Evolutionary conservation across 2,329 filamentous ascomycete genomes (phyloP).

Genomic region (Botrytis pseudocinerea): DNA sequence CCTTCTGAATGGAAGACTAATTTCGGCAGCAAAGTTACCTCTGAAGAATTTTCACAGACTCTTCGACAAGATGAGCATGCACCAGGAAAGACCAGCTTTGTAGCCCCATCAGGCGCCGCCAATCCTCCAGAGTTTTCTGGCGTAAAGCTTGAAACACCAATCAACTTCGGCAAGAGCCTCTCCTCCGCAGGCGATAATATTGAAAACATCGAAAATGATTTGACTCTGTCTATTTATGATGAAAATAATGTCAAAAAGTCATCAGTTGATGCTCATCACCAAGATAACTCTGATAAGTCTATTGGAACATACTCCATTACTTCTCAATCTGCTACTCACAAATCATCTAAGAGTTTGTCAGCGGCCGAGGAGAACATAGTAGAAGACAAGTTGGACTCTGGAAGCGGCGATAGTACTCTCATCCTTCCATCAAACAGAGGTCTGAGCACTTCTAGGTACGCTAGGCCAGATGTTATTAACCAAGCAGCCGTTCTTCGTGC

Average conservation of each 20-base stretch:
- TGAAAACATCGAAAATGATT: background rate
- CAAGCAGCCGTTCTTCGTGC: slow-evolving; percentile 13
- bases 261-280: background rate
- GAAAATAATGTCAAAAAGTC: background rate
- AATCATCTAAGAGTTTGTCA: background rate
- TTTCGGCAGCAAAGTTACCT: background rate
- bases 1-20: slow-evolving; percentile 7
- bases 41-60: background rate
- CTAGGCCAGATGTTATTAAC: background rate
- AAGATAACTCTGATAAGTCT: background rate
- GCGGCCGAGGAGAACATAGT: background rate
- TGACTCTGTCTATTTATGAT: background rate
- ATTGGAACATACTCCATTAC: background rate
- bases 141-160: background rate
- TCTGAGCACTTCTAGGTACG: slow-evolving; percentile 5
- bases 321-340: background rate
- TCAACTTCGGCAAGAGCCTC: background rate
- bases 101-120: no score
- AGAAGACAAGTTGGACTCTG: background rate
- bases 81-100: background rate
- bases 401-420: background rate
- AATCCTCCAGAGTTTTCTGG: background rate
- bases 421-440: background rate
- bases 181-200: no score
- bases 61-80: background rate